phyloP scores from a whole-genome alignment of 768 basidiomycete genomes.

The Hypholoma fasciculare region DNA sequence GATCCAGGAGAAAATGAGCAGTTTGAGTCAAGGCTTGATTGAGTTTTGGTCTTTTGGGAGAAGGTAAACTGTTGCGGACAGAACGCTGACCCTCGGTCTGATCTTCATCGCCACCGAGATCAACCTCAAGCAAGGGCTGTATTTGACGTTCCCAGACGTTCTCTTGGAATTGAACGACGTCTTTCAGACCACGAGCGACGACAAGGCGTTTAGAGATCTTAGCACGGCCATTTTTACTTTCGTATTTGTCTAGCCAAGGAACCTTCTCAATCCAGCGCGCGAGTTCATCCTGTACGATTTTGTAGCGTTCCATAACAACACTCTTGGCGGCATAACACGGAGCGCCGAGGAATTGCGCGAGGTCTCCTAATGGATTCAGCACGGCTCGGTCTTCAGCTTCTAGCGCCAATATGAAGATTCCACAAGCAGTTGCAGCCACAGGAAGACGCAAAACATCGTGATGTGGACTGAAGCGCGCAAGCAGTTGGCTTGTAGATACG shows the following conservation, averaged over 20 bases:
- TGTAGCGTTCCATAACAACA: constrained; percentile 71
- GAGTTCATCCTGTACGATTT: constrained; percentile 59
- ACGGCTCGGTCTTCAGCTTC: constrained; percentile 63
- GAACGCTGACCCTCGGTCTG: constrained; percentile 4
- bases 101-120: constrained; percentile 30
- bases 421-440: constrained; percentile 59
- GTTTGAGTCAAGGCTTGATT: constrained; percentile 42
- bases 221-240: constrained; percentile 49
- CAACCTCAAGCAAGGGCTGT: constrained; percentile 38
- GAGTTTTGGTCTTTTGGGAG: constrained; percentile 27
- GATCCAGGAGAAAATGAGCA: constrained; percentile 58
- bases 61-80: background rate
- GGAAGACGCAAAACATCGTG: constrained; percentile 37
- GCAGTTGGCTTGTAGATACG: constrained; percentile 42
- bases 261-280: constrained; percentile 61
- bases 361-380: constrained; percentile 52
- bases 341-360: constrained; percentile 56
- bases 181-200: constrained; percentile 67
- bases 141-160: constrained; percentile 52
- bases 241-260: constrained; percentile 71
- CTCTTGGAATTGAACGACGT: constrained; percentile 68
- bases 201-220: constrained; percentile 63
- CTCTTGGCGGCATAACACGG: constrained; percentile 50
- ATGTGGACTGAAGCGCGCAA: constrained; percentile 37
- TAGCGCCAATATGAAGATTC: constrained; percentile 65